Conservation (phyloP, 805 yeast species). For the Scheffersomyces coipomensis region DNA sequence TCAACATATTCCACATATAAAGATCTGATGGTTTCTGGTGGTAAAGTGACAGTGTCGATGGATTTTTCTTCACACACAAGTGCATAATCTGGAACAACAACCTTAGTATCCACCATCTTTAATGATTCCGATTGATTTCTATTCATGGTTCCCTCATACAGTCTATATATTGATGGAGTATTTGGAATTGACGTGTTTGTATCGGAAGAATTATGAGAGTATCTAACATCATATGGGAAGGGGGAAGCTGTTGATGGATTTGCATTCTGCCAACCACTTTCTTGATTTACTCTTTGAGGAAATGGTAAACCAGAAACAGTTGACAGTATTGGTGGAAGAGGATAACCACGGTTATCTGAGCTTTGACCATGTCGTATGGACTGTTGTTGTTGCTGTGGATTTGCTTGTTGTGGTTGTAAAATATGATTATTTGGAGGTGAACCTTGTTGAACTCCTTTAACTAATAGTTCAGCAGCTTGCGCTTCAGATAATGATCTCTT, state of each 20-base stretch:
- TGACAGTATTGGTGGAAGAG: background rate
- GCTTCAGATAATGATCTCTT: slow-evolving; percentile 48
- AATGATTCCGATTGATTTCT: background rate
- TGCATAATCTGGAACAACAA: slow-evolving; percentile 16
- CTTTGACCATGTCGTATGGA: slow-evolving; percentile 5
- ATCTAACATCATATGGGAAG: slow-evolving; percentile 1
- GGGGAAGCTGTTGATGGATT: slow-evolving; percentile 2
- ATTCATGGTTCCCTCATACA: background rate
- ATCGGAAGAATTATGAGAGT: slow-evolving; percentile 15
- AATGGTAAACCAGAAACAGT: background rate
- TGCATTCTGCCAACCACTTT: background rate
- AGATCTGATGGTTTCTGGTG: slow-evolving; percentile 57
- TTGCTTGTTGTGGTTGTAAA: slow-evolving; percentile 3
- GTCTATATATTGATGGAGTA: slow-evolving; percentile 24
- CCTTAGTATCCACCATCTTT: slow-evolving; percentile 4
- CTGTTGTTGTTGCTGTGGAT: slow-evolving; percentile 2
- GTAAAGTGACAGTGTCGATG: slow-evolving; percentile 64
- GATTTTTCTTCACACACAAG: slow-evolving; percentile 64
- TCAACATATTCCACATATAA: slow-evolving; percentile 68
- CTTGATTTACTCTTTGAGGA: background rate
- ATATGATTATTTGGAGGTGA: background rate
- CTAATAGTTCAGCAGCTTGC: slow-evolving; percentile 29
- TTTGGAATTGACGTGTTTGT: slow-evolving; percentile 25
- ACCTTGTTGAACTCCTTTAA: slow-evolving; percentile 8
- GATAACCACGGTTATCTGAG: background rate